Conservation (phyloP, 2,329 filamentous ascomycete species). For the Mollisiaceae sp. region DNA sequence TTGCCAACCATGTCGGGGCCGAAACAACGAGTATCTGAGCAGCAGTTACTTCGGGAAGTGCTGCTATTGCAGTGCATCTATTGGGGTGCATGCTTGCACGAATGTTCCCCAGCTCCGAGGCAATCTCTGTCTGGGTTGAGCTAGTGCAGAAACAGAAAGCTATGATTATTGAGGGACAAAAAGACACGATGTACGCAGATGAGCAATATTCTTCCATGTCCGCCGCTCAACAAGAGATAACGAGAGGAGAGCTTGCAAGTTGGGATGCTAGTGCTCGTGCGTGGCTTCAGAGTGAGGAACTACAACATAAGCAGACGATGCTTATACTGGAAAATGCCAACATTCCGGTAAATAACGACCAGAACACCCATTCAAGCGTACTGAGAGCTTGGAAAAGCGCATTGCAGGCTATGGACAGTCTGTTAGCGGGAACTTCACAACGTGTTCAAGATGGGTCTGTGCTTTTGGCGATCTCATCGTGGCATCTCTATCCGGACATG, state of each 20-base stretch:
- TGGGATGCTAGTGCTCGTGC: constrained; percentile 16
- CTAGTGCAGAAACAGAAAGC: not conserved
- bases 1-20: not conserved
- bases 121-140: not conserved
- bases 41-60: not conserved
- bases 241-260: constrained; percentile 10
- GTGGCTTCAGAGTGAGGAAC: constrained; percentile 11
- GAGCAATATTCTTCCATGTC: not conserved
- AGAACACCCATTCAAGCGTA: not conserved
- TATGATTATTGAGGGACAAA: not conserved
- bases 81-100: not conserved
- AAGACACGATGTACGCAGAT: not conserved
- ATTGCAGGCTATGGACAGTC: not conserved
- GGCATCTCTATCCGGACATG: not conserved
- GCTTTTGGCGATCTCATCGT: not conserved
- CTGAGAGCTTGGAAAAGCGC: not conserved
- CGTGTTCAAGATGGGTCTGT: not conserved
- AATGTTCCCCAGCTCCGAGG: not conserved
- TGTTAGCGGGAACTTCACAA: not conserved
- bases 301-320: constrained; percentile 15
- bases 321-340: constrained; percentile 14
- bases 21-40: not conserved
- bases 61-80: not conserved
- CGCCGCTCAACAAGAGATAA: constrained; percentile 15
- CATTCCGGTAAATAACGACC: not conserved